Evolutionary conservation across 768 basidiomycete genomes (phyloP), one percentile per base, ranked within the genome.

Genomic region (Boletus reticuloceps): DNA sequence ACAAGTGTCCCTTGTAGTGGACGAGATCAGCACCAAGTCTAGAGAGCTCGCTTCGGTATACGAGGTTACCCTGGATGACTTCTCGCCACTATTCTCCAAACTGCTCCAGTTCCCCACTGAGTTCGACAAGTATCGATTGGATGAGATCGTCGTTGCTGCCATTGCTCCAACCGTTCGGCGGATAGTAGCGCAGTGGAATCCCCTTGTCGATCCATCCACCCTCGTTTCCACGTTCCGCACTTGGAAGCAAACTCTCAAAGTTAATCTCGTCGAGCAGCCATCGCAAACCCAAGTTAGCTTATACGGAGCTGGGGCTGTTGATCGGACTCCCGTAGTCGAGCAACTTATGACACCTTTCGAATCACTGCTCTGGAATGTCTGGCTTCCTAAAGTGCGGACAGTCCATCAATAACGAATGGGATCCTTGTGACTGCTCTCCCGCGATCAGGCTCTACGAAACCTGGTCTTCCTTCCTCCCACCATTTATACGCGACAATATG

Each of bases 381-480:
- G 95, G 97, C 75, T 99, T 27, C 97, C 97, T 0, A 91, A 85
- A 73, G 88, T 98, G n/a, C 84, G 97, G 27, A 91, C 92, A n/a
- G 0, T 80, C 83, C 12, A 86, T 98, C 69, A 98, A 98, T 72
- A 98, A 99, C 69, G 89, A 94, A 32, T 99, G 97, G 97, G 75
- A 80, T 11, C 85, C 94, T 3, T 75, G 80, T 49, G 75, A 84
- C 38, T 85, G 94, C 5, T 74, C 82, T 16, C 85, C 90, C 14
- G 91, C 87, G 6, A 83, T 98, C 38, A 83, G 81, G 46, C 75
- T 99, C 4, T 91, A 94, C 65, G 91, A 96, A 71, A 79, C 84
- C 0, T 98, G 97, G 97, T 82, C 86, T 1, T 80, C 83, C 1
- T 84, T 96, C 59, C 78, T 98, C 1, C 97, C 97, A 1, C 81